A percentile compares a stretch with the other conserved stretches of the same genome.
phyloP scores from a whole-genome alignment of 176 grass and related monocot genomes.

The Tuctoria greenei region DNA sequence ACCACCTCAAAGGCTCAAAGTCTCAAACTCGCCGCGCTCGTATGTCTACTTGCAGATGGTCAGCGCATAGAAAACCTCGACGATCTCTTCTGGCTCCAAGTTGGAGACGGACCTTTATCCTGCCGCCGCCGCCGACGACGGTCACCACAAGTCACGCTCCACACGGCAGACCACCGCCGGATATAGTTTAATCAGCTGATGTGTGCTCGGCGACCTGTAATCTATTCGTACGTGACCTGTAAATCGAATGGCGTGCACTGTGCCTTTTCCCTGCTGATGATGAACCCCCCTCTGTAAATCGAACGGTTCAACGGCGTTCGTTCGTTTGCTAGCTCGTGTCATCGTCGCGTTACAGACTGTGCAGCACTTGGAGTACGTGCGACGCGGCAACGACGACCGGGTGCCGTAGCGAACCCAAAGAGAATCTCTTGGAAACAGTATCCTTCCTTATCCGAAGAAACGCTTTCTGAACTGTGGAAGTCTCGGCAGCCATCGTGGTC shows the following conservation, averaged over 20 bases:
- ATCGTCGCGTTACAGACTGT: conserved; percentile 27
- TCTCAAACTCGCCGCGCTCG: background rate
- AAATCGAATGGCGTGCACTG: background rate
- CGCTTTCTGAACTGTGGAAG: background rate
- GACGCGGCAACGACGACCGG: background rate
- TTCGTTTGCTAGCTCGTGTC: background rate
- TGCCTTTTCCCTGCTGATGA: too few relatives aligned
- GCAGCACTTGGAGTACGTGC: background rate
- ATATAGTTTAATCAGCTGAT: conserved; percentile 9
- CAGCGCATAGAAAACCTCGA: conserved; percentile 17
- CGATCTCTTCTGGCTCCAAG: background rate
- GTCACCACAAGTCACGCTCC: background rate
- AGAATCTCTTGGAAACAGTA: background rate
- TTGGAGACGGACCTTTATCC: conserved; percentile 5
- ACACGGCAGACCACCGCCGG: background rate
- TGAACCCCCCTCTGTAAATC: too few relatives aligned
- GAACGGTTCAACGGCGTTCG: background rate
- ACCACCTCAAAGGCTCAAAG: too few relatives aligned
- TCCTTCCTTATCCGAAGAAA: background rate
- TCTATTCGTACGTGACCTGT: conserved; percentile 24
- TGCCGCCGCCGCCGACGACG: background rate
- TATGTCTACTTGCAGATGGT: background rate
- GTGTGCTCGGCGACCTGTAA: background rate
- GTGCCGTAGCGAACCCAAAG: background rate
- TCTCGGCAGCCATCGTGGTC: background rate